Evolutionary conservation across 2,329 filamentous ascomycete species (phyloP), one percentile per base, ranked within the genome.

Genomic region (Botrytis aclada): DNA sequence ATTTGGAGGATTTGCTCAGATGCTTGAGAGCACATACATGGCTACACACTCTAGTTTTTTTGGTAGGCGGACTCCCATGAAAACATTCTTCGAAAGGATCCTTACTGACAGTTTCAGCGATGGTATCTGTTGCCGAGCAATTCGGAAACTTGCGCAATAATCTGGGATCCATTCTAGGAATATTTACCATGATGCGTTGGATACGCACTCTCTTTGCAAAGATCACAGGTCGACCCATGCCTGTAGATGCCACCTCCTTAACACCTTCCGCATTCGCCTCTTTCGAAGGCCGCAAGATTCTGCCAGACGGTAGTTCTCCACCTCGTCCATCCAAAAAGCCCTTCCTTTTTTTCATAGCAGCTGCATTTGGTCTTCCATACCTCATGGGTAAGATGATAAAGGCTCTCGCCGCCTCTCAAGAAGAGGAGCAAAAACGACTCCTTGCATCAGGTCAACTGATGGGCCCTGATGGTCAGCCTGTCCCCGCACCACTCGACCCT

Each of bases 21-120:
- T 99, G 96, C 87, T 99, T 41, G 96, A 99, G 84, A 98, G 96
- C 85, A 98, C 96, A 18, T 99, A 98, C 80, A 99, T 99, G 97
- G 96, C 97, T 43, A 99, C 96, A 0, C 96, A 99, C 83, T 98
- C 95, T 9, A 97, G 94, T 71, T 99, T 99, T 83, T 99, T 98
- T 80, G 95, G 94, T 97, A 88, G 79, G 92, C 83, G 60, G 6
- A 20, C 39, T 54, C 32, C 41, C 56, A 16, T 9, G 10, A 14
- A 37, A 5, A 32, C 4, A 34, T 7, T 20, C 8, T 56, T 56
- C 34, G 16, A 10, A 22, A 51, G 3, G 37, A 43, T 10, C 25
- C 56, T 51, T 63, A 71, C 78, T 81, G 72, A 81, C 73, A 69
- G 39, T 70, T 54, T 39, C 76, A 96, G 96, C 96, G 72, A 98